A percentile compares a stretch with the other conserved stretches of the same genome.
These are phyloP conservation scores for Lepidium didymum DNA, from an alignment of 345 rosid species.

Conservation along the genomic window DNA sequence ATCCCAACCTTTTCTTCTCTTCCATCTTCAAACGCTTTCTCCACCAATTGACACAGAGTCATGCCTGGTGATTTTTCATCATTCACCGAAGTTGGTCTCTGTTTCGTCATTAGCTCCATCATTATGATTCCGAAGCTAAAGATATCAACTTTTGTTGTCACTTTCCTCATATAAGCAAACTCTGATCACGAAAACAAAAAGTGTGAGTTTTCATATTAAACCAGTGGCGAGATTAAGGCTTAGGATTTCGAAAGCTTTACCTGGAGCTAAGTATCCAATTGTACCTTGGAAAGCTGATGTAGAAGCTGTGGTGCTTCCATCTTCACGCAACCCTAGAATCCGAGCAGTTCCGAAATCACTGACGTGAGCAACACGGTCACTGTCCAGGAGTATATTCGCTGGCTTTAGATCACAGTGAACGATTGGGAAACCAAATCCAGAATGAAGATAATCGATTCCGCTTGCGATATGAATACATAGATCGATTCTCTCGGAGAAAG, in stretches of 20 bases:
- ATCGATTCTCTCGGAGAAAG: constrained; percentile 41
- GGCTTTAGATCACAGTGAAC: constrained; percentile 91
- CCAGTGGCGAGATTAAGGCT: neutral
- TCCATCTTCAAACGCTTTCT: constrained; percentile 40
- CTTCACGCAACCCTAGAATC: constrained; percentile 55
- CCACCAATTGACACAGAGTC: constrained; percentile 49
- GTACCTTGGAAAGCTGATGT: constrained; percentile 75
- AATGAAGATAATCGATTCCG: constrained; percentile 72
- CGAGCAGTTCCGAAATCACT: constrained; percentile 96
- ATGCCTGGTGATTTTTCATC: constrained; percentile 42
- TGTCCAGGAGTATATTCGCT: constrained; percentile 67
- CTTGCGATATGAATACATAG: constrained; percentile 52
- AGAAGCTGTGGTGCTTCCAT: constrained; percentile 41
- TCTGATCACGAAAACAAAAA: constrained; percentile 33
- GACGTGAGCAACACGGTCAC: constrained; percentile 62
- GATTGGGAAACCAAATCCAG: constrained; percentile 62
- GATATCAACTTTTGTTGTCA: constrained; percentile 73
- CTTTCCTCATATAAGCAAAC: constrained; percentile 75
- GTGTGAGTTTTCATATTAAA: neutral
- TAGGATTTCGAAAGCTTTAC: constrained; percentile 25
- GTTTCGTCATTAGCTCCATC: constrained; percentile 64
- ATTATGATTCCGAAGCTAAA: constrained; percentile 74
- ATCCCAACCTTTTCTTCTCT: constrained; percentile 5
- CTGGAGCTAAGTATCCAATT: constrained; percentile 92
- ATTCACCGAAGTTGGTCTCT: constrained; percentile 60